Conservation (phyloP, 306 rosid genomes). For the Amphicarpaea edgeworthii region DNA sequence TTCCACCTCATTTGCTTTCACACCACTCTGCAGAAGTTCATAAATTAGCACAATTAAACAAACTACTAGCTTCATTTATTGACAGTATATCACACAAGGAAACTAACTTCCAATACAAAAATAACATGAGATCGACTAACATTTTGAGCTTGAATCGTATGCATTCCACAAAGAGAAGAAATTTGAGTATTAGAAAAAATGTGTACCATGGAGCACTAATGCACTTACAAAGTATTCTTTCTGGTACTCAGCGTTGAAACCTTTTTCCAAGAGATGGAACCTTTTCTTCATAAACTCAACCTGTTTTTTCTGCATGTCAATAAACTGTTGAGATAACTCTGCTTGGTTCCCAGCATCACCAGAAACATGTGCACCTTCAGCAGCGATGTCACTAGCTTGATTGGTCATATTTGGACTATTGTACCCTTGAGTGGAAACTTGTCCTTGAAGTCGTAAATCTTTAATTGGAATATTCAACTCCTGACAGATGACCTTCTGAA, state of each 20-base stretch:
- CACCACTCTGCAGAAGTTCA: slow-evolving; percentile 64
- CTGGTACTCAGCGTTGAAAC: slow-evolving; percentile 80
- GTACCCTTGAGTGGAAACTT: slow-evolving; percentile 60
- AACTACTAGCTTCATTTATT: slow-evolving; percentile 17
- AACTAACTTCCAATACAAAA: slow-evolving; percentile 13
- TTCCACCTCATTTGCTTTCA: slow-evolving; percentile 56
- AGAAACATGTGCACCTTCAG: slow-evolving; percentile 58
- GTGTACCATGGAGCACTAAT: background rate
- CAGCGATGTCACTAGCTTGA: slow-evolving; percentile 43
- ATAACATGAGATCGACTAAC: background rate
- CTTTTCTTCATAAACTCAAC: slow-evolving; percentile 89
- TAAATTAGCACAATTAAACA: slow-evolving; percentile 12
- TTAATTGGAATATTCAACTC: slow-evolving; percentile 88
- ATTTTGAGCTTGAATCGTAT: slow-evolving; percentile 1
- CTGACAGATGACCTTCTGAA: slow-evolving; percentile 83
- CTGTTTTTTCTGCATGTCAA: slow-evolving; percentile 93
- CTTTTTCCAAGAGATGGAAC: slow-evolving; percentile 93
- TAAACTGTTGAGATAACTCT: slow-evolving; percentile 65
- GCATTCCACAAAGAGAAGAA: slow-evolving; percentile 21
- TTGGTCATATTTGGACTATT: slow-evolving; percentile 60
- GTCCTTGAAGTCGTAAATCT: slow-evolving; percentile 67
- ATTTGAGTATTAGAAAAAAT: background rate
- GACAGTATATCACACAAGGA: slow-evolving; percentile 14
- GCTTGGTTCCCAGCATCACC: slow-evolving; percentile 64
- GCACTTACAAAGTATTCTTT: slow-evolving; percentile 81